Evolutionary conservation across 805 yeast species (phyloP).

Genomic region (Debaryomyces prosopidis): DNA sequence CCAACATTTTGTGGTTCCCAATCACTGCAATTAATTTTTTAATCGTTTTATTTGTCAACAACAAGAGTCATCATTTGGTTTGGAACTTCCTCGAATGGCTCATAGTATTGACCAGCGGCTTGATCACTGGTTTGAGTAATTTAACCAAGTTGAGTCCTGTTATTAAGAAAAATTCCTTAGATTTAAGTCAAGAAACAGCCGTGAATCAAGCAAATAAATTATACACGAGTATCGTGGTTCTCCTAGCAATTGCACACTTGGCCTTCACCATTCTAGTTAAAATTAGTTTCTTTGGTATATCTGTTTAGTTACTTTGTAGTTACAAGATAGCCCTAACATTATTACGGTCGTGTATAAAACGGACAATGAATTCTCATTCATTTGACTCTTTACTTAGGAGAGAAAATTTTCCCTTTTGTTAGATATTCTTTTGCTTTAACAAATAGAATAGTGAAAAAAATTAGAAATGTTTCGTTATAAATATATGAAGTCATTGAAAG

Average conservation of each 20-base stretch:
- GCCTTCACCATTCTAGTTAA: slow-evolving; percentile 66
- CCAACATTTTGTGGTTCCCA: slow-evolving; percentile 85
- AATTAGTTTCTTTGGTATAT: slow-evolving; percentile 58
- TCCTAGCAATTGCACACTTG: slow-evolving; percentile 50
- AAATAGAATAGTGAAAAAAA: background rate
- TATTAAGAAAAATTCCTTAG: slow-evolving; percentile 34
- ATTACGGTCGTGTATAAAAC: slow-evolving; percentile 5
- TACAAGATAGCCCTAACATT: slow-evolving; percentile 4
- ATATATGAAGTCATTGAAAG: slow-evolving; percentile 22
- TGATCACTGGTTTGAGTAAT: slow-evolving; percentile 59
- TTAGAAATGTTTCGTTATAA: background rate
- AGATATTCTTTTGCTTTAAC: background rate
- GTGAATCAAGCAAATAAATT: slow-evolving; percentile 32
- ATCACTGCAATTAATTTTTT: slow-evolving; percentile 63
- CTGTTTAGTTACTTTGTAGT: background rate
- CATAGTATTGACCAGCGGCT: slow-evolving; percentile 59
- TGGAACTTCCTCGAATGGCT: slow-evolving; percentile 62
- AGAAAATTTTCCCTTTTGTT: slow-evolving; percentile 4
- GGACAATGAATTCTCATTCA: background rate
- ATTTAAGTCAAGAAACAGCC: slow-evolving; percentile 24
- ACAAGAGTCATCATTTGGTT: slow-evolving; percentile 30
- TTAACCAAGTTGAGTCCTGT: slow-evolving; percentile 45
- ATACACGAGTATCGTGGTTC: slow-evolving; percentile 35
- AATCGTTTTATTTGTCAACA: slow-evolving; percentile 50
- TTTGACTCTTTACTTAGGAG: background rate